Evolutionary conservation across 163 green algal species (phyloP).

Genomic region (Scenedesmus sp.): DNA sequence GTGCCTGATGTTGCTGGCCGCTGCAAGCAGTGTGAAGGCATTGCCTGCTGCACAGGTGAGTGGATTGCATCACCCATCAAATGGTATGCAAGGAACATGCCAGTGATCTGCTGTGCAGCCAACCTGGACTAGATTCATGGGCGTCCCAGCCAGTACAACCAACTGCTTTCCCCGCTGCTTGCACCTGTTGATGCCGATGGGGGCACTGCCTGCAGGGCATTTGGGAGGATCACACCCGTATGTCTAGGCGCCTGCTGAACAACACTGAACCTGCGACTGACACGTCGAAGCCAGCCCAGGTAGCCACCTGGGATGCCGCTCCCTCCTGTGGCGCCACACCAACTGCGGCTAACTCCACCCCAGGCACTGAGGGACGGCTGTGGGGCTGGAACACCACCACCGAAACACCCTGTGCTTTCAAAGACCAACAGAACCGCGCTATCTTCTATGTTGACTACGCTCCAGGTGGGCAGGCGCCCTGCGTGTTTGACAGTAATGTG

Average conservation of each 20-base stretch:
- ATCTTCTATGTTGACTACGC: constrained; percentile 23
- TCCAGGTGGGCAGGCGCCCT: not conserved
- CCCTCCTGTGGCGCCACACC: constrained; percentile 2
- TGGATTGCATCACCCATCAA: not conserved
- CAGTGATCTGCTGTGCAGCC: not conserved
- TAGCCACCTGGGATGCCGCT: not conserved
- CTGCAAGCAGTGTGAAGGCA: not conserved
- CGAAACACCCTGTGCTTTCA: constrained; percentile 3
- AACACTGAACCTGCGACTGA: not conserved
- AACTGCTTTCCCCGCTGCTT: not conserved
- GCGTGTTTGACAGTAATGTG: not conserved
- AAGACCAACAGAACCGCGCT: not conserved
- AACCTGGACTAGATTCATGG: not conserved
- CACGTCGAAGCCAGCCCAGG: not conserved
- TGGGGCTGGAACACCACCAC: constrained; percentile 26
- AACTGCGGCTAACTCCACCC: not conserved
- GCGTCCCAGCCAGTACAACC: not conserved
- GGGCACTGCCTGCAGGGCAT: constrained; percentile 6
- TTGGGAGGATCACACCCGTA: not conserved
- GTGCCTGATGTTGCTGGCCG: not conserved
- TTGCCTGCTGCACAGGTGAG: not conserved
- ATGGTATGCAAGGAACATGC: not conserved
- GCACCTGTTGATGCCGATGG: not conserved
- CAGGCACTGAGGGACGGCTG: constrained; percentile 1
- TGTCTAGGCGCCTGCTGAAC: constrained; percentile 4